Percentiles rank a stretch among this genome's conserved stretches.
phyloP scores from a whole-genome alignment of 1,139 yeast genomes.

The Hansenula sp. region DNA sequence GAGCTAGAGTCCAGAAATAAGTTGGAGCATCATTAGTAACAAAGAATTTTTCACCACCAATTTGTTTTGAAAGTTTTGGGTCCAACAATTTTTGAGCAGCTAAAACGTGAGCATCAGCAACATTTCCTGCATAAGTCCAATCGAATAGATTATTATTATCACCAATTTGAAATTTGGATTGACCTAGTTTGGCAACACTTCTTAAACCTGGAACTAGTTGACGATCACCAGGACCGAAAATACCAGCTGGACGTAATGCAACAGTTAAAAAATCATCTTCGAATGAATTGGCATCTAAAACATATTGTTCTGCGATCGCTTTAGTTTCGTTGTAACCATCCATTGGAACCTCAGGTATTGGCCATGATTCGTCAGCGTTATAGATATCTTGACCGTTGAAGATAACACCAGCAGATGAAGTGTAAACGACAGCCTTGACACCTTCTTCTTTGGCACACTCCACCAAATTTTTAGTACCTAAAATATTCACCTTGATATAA shows the following conservation, averaged over 20 bases:
- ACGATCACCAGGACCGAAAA: constrained; percentile 98
- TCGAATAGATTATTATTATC: constrained; percentile 91
- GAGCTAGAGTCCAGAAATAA: constrained; percentile 95
- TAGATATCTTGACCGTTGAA: constrained; percentile 89
- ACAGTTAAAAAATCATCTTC: constrained; percentile 63
- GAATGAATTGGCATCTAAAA: constrained; percentile 62
- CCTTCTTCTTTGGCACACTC: constrained; percentile 52
- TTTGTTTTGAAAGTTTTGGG: constrained; percentile 32
- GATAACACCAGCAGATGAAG: constrained; percentile 96
- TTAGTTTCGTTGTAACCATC: constrained; percentile 96
- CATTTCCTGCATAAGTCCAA: constrained; percentile 99
- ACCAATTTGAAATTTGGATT: constrained; percentile 90
- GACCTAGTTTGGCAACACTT: constrained; percentile 78
- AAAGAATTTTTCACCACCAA: constrained; percentile 86
- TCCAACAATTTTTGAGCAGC: constrained; percentile 77
- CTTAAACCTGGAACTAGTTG: constrained; percentile 93
- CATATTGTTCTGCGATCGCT: constrained; percentile 85
- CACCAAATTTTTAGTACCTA: constrained; percentile 78
- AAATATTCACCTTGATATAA: constrained; percentile 86
- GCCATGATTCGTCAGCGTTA: constrained; percentile 93
- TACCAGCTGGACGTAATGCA: constrained; percentile 95
- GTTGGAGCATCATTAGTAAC: constrained; percentile 93
- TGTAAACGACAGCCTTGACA: constrained; percentile 77
- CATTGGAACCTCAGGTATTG: constrained; percentile 89
- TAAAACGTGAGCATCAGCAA: constrained; percentile 92